Base-by-base conservation (phyloP, 2,329 filamentous ascomycete genomes). In the Fusarium sp. region DNA sequence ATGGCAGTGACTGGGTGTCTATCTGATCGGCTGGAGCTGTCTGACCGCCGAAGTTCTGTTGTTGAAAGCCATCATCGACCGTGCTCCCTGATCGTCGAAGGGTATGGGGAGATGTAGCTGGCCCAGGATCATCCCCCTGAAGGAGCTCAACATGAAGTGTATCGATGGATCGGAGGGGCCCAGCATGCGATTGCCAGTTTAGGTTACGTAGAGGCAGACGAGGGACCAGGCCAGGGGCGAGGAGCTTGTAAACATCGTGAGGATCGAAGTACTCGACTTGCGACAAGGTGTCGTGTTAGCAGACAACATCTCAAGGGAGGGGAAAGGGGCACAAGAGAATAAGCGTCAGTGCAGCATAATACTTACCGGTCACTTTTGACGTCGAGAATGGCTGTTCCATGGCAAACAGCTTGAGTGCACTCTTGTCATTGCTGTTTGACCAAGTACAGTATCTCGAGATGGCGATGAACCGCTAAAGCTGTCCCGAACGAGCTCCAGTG, bases 201-300 rank as follows among this genome's bases (percentile, higher is more conserved):
- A 99, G 88, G 75, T 98, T 96, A 68, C 90, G 91, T 37, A 99
- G 85, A 33, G 96, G 96, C 0, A 98, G 85, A 55, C 92, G 91
- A 41, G 91, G 85, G 40, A 92, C 84, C 59, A 99, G 84, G 59
- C 94, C 89, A 4, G 92, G 88, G 13, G 91, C 90, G 43, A 98
- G 83, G 52, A 95, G 86, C 61, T 92, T 89, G 80, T 95, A 98
- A 67, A 98, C 87, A 74, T 92, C 90, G 77, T 93, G 92, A 53
- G 96, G 95, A 81, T 99, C 96, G 82, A 92, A 93, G 82, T 97
- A 99, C 84, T 98, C 94, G 82, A 97, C 94, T 97, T 51, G 64
- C 60, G 63, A 69, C 48, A 56, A 47, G 63, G 48, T 25, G 50
- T 55, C 40, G 53, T 67, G 70, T 73, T 67, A 73, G 71, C 55